phyloP scores from a whole-genome alignment of 371 early-diverging fungal genomes.

The Lichtheimia ornata region DNA sequence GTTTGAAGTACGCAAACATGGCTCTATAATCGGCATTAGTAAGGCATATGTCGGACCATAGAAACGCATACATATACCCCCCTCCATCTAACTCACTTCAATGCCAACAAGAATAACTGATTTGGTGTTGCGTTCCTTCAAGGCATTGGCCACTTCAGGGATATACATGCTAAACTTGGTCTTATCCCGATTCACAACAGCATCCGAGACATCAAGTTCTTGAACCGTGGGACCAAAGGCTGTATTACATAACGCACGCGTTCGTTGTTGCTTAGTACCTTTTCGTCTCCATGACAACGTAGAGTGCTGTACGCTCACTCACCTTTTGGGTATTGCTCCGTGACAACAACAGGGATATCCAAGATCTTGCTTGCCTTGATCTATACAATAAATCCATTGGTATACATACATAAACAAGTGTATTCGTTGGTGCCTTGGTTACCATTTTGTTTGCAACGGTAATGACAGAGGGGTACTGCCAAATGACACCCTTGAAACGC shows the following conservation, averaged over 20 bases:
- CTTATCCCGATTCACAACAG: slow-evolving; percentile 63
- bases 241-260: slow-evolving; percentile 19
- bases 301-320: not conserved
- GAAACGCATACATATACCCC: not conserved
- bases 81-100: slow-evolving; percentile 58
- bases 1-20: slow-evolving; percentile 96
- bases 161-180: slow-evolving; percentile 92
- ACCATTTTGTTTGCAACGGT: slow-evolving; percentile 91
- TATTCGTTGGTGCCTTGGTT: not conserved
- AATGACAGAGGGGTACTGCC: slow-evolving; percentile 79
- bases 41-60: not conserved
- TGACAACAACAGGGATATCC: slow-evolving; percentile 84
- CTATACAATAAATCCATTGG: slow-evolving; percentile 20
- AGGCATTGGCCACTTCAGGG: slow-evolving; percentile 63
- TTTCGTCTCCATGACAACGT: slow-evolving; percentile 33
- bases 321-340: slow-evolving; percentile 89
- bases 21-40: slow-evolving; percentile 46
- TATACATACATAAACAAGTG: not conserved
- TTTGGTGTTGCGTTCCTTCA: slow-evolving; percentile 57
- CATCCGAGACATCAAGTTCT: slow-evolving; percentile 74
- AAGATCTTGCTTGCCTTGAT: slow-evolving; percentile 69
- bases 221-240: slow-evolving; percentile 81
- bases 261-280: slow-evolving; percentile 9
- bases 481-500: slow-evolving; percentile 79
- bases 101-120: slow-evolving; percentile 91